Conservation (phyloP, 83 land plant species). For the Picea abies region DNA sequence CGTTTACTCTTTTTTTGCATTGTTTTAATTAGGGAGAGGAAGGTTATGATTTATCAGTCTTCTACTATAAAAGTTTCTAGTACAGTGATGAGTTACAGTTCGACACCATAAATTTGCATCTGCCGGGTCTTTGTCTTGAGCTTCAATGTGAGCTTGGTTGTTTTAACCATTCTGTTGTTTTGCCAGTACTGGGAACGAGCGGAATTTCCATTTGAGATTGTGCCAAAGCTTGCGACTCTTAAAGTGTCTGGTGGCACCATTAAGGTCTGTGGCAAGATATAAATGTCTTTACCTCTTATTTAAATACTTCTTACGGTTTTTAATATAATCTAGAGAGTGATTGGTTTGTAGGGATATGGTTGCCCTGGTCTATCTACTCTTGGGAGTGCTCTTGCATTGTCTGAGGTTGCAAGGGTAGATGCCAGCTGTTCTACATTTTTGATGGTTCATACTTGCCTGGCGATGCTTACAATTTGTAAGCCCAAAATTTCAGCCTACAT, state of each 20-base stretch:
- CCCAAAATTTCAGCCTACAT: not conserved
- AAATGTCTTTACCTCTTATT: no score
- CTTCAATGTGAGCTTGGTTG: not conserved
- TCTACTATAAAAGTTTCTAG: not conserved
- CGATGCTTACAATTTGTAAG: slow-evolving; percentile 95
- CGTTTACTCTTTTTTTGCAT: not conserved
- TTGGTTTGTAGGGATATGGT: slow-evolving; percentile 78
- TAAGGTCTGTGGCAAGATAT: slow-evolving; percentile 47
- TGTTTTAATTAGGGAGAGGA: not conserved
- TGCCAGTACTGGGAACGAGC: slow-evolving; percentile 95
- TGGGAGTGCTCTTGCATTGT: slow-evolving; percentile 68
- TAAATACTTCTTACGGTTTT: not conserved
- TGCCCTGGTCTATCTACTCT: slow-evolving; percentile 87
- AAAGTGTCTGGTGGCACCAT: slow-evolving; percentile 94
- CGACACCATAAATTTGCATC: not conserved
- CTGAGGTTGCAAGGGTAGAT: slow-evolving; percentile 93
- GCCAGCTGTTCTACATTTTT: slow-evolving; percentile 94
- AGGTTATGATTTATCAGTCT: not conserved
- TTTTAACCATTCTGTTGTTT: not conserved
- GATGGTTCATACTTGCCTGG: slow-evolving; percentile 85
- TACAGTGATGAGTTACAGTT: not conserved
- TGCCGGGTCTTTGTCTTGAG: not conserved
- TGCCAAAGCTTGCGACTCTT: slow-evolving; percentile 74
- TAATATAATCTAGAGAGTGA: not conserved
- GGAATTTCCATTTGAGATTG: slow-evolving; percentile 89